phyloP scores from a whole-genome alignment of 768 basidiomycete species.

The Lyophyllum decastes region DNA sequence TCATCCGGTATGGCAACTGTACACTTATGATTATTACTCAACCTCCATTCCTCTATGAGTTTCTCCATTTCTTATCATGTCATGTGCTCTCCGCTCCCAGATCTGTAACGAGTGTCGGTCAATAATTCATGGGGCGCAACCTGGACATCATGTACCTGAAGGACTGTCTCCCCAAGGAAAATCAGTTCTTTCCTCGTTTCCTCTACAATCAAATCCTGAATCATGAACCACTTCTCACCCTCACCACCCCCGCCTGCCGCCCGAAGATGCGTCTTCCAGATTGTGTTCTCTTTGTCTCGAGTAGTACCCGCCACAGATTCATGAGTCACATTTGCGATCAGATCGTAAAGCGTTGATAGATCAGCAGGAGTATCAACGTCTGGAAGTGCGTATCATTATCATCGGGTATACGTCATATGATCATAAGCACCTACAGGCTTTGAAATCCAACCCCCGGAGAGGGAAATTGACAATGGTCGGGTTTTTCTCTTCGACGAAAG shows the following conservation, averaged over 20 bases:
- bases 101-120: conserved; percentile 41
- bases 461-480: conserved; percentile 99
- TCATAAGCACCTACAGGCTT: conserved; percentile 69
- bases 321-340: conserved; percentile 93
- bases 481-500: conserved; percentile 97
- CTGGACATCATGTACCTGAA: conserved; percentile 65
- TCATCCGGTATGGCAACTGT: neutral
- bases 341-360: conserved; percentile 80
- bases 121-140: conserved; percentile 1
- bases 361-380: conserved; percentile 76
- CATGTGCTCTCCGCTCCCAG: conserved; percentile 57
- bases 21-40: conserved; percentile 24
- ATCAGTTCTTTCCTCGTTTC: conserved; percentile 99
- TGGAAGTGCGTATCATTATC: conserved; percentile 34
- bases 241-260: conserved; percentile 77
- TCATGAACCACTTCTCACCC: conserved; percentile 92
- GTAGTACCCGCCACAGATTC: conserved; percentile 97
- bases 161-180: conserved; percentile 92
- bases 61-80: conserved; percentile 23
- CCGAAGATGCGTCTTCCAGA: conserved; percentile 90
- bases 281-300: conserved; percentile 85
- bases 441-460: conserved; percentile 87
- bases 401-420: conserved; percentile 19
- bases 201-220: conserved; percentile 95
- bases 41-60: conserved; percentile 28